Evolutionary conservation across 805 yeast genomes (phyloP).

Genomic region (Pichia insulana): DNA sequence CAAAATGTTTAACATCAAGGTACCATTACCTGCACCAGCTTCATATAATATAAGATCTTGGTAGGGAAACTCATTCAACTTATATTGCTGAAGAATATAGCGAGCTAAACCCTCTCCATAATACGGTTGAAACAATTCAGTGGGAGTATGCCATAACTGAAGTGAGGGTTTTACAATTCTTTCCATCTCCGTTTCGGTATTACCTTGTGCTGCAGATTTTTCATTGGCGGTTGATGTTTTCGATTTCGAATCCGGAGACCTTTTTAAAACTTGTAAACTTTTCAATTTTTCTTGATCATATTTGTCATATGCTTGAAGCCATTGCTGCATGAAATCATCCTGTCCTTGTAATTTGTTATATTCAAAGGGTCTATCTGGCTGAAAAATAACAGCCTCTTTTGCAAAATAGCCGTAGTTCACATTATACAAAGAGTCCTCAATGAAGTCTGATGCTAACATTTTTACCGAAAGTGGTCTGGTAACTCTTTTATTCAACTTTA

Average conservation of each 20-base stretch:
- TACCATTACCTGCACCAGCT: conserved; percentile 88
- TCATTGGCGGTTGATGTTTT: neutral
- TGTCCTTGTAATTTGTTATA: conserved; percentile 48
- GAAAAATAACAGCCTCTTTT: conserved; percentile 68
- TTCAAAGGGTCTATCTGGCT: conserved; percentile 55
- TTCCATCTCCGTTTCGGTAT: neutral
- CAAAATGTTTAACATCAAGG: conserved; percentile 67
- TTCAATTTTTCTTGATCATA: conserved; percentile 33
- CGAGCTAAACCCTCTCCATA: conserved; percentile 84
- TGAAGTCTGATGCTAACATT: conserved; percentile 72
- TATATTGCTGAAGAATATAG: conserved; percentile 63
- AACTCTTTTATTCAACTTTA: conserved; percentile 28
- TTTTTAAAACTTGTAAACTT: conserved; percentile 14
- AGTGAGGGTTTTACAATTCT: conserved; percentile 31
- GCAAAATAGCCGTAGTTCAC: conserved; percentile 78
- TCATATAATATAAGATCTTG: conserved; percentile 71
- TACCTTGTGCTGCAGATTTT: neutral
- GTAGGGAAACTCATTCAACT: conserved; percentile 59
- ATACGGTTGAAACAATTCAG: conserved; percentile 74
- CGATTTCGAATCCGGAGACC: neutral
- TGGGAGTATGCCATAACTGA: conserved; percentile 87
- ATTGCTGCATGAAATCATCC: conserved; percentile 60
- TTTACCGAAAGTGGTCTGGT: conserved; percentile 53
- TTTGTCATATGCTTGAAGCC: conserved; percentile 54
- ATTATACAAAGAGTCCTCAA: conserved; percentile 77